Base-by-base conservation (phyloP, 177 flowering plant species). In the Vitis hybrid region DNA sequence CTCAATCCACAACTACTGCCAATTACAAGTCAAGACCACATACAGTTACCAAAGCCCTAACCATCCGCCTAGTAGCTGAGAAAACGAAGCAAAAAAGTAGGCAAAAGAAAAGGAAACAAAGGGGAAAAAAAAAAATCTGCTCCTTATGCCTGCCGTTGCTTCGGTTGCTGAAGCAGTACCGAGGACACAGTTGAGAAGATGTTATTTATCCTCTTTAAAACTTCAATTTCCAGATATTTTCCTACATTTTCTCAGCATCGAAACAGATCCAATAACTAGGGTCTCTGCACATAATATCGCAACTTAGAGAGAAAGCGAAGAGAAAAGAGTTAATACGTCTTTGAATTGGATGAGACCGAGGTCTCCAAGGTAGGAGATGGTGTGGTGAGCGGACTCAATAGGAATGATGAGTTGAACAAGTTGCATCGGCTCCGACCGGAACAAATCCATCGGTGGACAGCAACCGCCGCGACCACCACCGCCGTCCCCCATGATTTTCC, bases 391-490 rank as follows among this genome's bases (percentile, higher is more conserved):
- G 51, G 97, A 88, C 66, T 94, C 98, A 54, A 92, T 81, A 51
- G 98, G 97, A 78, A 94, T 80, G 81, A 94, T 94, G 79, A 94
- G 78, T 75, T 92, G 98, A 3, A 92, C 97, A 67, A 94, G 76
- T 49, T 91, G 97, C 98, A 92, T 94, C 77, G 92, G 78, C 81
- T 90, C 94, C 69, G 92, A 90, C 40, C 94, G 80, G 74, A 90
- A 72, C 80, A 90, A 88, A 81, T 90, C 90, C 94, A 88, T 90
- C 66, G 85, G 71, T 52, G 92, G 89, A 72, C 87, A 86, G 64
- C 91, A 86, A 3, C 82, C 78, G 32, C 79, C 77, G 48, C 60
- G 79, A 63, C 62, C 72, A 24, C 46, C 48, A 24, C 46, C 61
- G 27, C 27, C 8, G n/a, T 24, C 17, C 11, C 61, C 61, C 56